phyloP scores from a whole-genome alignment of 305 asterid genomes.

The Fraxinus paxiana region DNA sequence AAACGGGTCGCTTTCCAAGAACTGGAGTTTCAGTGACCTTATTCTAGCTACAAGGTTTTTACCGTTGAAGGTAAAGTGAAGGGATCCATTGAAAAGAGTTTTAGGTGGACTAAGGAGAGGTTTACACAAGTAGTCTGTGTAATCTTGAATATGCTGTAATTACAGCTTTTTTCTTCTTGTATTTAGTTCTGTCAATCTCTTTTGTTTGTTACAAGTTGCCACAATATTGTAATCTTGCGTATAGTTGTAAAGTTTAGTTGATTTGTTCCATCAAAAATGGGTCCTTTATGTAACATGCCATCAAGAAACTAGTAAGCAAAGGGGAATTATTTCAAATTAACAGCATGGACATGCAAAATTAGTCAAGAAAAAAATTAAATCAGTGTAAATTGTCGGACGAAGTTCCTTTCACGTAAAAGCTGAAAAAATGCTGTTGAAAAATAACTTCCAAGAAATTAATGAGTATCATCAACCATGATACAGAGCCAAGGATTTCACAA shows the following conservation, averaged over 20 bases:
- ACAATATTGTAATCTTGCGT: too few species aligned
- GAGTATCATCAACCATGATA: background rate
- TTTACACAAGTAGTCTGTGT: conserved; percentile 49
- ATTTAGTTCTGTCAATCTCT: background rate
- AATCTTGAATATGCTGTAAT: background rate
- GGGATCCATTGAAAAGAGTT: conserved; percentile 65
- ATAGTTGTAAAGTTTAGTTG: too few species aligned
- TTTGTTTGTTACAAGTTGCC: background rate
- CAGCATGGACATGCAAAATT: too few species aligned
- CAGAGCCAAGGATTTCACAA: background rate
- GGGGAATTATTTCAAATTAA: too few species aligned
- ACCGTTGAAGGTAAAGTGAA: conserved; percentile 75
- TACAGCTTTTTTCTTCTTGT: background rate
- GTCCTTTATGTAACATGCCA: too few species aligned
- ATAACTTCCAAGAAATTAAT: background rate
- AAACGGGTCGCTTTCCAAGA: conserved; percentile 37
- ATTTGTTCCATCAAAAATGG: too few species aligned
- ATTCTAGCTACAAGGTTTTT: conserved; percentile 55
- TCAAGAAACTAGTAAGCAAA: too few species aligned
- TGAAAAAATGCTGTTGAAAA: background rate
- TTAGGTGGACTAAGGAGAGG: conserved; percentile 67
- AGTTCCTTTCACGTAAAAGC: background rate
- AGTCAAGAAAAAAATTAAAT: too few species aligned
- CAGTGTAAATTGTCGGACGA: background rate
- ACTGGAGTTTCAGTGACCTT: conserved; percentile 62